These are phyloP conservation scores for Phialemoniopsis sp. DNA, from an alignment of 2,329 filamentous ascomycete genomes.

Conservation along the genomic window DNA sequence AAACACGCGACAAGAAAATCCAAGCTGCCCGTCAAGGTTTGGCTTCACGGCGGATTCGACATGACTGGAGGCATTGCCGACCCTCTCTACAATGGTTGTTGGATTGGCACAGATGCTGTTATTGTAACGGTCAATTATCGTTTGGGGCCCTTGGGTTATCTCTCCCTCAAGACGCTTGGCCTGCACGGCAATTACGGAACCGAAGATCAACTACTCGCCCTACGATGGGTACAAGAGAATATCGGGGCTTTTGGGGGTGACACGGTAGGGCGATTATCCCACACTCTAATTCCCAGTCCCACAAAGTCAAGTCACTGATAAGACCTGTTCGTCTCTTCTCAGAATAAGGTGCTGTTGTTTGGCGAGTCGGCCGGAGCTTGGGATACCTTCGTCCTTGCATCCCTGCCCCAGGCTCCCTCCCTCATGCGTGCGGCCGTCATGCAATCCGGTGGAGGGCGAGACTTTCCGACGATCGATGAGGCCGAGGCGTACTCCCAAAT, in stretches of 20 bases:
- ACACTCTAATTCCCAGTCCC: too few species aligned
- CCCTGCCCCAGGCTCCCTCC: conserved; percentile 15
- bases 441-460: conserved; percentile 17
- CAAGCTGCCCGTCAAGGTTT: too few species aligned
- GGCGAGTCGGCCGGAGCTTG: conserved; percentile 19
- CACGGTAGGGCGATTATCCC: too few species aligned
- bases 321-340: too few species aligned
- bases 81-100: conserved; percentile 15
- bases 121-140: conserved; percentile 30
- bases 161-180: conserved; percentile 31
- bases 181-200: conserved; percentile 45
- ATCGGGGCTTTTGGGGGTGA: conserved; percentile 40
- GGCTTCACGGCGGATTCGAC: conserved; percentile 17
- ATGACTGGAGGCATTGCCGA: conserved; percentile 14
- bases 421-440: conserved; percentile 17
- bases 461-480: conserved; percentile 12
- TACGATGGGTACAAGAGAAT: conserved; percentile 46
- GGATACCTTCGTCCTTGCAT: conserved; percentile 16
- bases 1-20: too few species aligned
- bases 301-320: too few species aligned
- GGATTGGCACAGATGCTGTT: conserved; percentile 14
- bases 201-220: conserved; percentile 41
- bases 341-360: conserved; percentile 18
- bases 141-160: conserved; percentile 42
- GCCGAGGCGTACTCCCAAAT: conserved; percentile 5